Evolutionary conservation across 176 grass and related monocot species (phyloP).

Genomic region (Zizania latifolia): DNA sequence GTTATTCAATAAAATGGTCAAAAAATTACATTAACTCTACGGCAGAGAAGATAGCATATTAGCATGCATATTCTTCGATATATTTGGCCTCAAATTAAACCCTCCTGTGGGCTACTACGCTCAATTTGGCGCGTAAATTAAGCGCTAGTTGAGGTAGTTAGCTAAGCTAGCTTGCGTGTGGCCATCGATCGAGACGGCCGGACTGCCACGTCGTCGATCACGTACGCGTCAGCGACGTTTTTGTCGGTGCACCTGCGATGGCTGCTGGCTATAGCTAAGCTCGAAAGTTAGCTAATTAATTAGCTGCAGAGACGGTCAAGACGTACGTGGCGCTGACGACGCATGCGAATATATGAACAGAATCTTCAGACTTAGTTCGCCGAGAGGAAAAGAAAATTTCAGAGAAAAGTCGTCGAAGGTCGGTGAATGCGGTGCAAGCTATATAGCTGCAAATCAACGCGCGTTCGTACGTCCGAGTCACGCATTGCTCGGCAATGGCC

Average conservation of each 20-base stretch:
- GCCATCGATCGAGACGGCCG: neutral
- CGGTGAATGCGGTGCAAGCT: no score
- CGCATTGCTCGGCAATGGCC: neutral
- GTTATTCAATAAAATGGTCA: no score
- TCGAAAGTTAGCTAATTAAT: neutral
- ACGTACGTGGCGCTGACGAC: neutral
- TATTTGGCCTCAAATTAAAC: no score
- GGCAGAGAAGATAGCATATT: neutral
- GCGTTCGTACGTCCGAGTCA: neutral
- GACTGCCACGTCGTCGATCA: neutral
- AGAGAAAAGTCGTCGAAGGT: neutral
- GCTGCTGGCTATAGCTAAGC: no score
- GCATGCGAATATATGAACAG: neutral
- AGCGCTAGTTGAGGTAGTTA: neutral
- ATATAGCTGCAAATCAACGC: no score
- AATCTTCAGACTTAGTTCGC: neutral
- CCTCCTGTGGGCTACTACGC: neutral
- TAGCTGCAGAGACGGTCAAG: neutral
- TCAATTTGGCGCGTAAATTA: neutral
- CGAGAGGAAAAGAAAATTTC: neutral
- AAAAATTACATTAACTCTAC: no score
- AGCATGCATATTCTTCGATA: neutral
- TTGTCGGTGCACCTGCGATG: neutral
- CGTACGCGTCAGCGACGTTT: neutral
- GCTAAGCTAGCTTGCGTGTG: neutral